These are phyloP conservation scores for Macrophomina tecta DNA, from an alignment of 2,329 filamentous ascomycete genomes.

Conservation along the genomic window DNA sequence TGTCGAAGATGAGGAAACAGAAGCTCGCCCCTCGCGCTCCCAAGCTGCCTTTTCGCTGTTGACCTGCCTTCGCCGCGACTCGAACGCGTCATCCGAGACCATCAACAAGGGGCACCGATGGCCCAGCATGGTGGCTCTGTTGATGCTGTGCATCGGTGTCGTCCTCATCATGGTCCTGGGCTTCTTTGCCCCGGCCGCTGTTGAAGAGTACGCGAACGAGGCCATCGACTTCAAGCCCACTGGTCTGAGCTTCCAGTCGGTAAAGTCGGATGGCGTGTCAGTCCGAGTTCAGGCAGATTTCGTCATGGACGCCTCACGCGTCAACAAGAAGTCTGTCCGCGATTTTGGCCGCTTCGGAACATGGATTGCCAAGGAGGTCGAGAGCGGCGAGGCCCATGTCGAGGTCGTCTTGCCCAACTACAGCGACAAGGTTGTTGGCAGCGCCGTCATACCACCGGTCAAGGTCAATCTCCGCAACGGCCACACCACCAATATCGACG, in stretches of 20 bases:
- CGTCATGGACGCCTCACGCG: slow-evolving; percentile 76
- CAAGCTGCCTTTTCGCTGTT: slow-evolving; percentile 46
- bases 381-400: slow-evolving; percentile 74
- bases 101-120: slow-evolving; percentile 62
- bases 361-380: slow-evolving; percentile 77
- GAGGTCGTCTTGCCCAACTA: slow-evolving; percentile 85
- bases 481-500: slow-evolving; percentile 76
- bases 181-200: slow-evolving; percentile 79
- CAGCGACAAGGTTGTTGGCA: slow-evolving; percentile 76
- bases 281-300: slow-evolving; percentile 85
- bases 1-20: slow-evolving; percentile 33
- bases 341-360: slow-evolving; percentile 79
- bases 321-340: slow-evolving; percentile 72
- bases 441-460: slow-evolving; percentile 75
- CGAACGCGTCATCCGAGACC: slow-evolving; percentile 29
- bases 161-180: slow-evolving; percentile 75
- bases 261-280: slow-evolving; percentile 78
- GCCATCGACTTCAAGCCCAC: slow-evolving; percentile 83
- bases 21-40: slow-evolving; percentile 32
- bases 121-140: slow-evolving; percentile 79
- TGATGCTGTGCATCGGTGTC: slow-evolving; percentile 66
- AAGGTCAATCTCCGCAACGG: slow-evolving; percentile 79
- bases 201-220: slow-evolving; percentile 86
- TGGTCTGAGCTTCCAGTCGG: slow-evolving; percentile 81
- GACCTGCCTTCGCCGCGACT: slow-evolving; percentile 40